A percentile compares a stretch with the other conserved stretches of the same genome.
phyloP scores from a whole-genome alignment of 257 asterid species.

The Salvia miltiorrhiza region DNA sequence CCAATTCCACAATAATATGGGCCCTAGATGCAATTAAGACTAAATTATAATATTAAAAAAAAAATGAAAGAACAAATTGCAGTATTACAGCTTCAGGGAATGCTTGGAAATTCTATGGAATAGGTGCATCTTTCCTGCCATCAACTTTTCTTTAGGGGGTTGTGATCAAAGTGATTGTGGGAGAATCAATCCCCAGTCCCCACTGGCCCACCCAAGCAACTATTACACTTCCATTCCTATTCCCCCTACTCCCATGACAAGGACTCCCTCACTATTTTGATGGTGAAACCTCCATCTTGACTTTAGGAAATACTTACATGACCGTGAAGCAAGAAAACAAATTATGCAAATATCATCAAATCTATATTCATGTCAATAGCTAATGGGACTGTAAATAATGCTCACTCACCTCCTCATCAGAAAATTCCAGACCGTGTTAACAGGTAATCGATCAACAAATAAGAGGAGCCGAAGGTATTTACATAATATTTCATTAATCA shows the following conservation, averaged over 20 bases:
- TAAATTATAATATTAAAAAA: background rate
- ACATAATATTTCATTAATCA: background rate
- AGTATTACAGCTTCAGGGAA: background rate
- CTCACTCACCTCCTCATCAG: background rate
- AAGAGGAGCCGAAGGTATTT: background rate
- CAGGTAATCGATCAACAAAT: background rate
- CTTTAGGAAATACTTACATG: background rate
- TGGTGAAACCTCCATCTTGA: background rate
- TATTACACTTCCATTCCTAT: background rate
- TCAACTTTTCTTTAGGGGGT: too few relatives aligned
- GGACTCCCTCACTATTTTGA: background rate
- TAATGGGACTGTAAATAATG: background rate
- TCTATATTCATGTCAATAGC: background rate
- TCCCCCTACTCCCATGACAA: background rate
- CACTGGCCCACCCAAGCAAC: background rate
- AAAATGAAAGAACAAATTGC: background rate
- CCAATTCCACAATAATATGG: constrained; percentile 89
- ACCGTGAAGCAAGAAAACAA: background rate
- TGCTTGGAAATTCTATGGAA: background rate
- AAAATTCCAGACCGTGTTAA: background rate
- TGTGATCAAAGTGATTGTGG: background rate
- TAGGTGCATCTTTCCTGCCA: background rate
- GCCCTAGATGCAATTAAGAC: constrained; percentile 40
- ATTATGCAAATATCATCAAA: background rate
- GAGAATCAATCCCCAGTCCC: background rate